phyloP scores from a whole-genome alignment of 2,329 filamentous ascomycete genomes.

The Diaporthe humulicola region DNA sequence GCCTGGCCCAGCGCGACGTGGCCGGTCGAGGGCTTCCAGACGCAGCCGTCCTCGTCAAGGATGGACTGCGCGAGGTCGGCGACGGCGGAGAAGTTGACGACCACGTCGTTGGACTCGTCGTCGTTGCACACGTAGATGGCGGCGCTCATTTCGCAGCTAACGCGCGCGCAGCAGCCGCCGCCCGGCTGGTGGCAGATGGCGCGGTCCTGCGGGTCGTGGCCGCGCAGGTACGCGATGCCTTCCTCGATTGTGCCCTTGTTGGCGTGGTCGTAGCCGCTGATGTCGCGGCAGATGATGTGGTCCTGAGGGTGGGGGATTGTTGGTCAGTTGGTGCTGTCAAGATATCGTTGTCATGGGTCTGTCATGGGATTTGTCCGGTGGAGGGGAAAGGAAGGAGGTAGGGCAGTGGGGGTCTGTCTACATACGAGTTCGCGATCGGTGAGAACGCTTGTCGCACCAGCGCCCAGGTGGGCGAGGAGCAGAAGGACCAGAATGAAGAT shows the following conservation, averaged over 20 bases:
- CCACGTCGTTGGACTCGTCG: background rate
- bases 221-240: background rate
- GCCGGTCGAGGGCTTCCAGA: background rate
- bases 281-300: constrained; percentile 10
- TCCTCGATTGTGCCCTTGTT: constrained; percentile 14
- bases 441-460: background rate
- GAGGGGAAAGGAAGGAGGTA: background rate
- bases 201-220: background rate
- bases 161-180: constrained; percentile 9
- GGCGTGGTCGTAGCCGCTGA: background rate
- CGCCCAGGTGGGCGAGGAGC: background rate
- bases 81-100: background rate
- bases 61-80: background rate
- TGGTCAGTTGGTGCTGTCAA: background rate
- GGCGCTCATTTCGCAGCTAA: background rate
- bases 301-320: background rate
- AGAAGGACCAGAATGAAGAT: background rate
- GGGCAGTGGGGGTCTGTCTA: background rate
- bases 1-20: constrained; percentile 18
- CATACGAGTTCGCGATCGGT: background rate
- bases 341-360: too few relatives aligned
- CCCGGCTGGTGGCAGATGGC: constrained; percentile 1
- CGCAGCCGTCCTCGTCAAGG: background rate
- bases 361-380: background rate
- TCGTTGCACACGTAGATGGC: constrained; percentile 33